phyloP scores from a whole-genome alignment of 2,329 filamentous ascomycete species.

The Colletotrichum sp. region DNA sequence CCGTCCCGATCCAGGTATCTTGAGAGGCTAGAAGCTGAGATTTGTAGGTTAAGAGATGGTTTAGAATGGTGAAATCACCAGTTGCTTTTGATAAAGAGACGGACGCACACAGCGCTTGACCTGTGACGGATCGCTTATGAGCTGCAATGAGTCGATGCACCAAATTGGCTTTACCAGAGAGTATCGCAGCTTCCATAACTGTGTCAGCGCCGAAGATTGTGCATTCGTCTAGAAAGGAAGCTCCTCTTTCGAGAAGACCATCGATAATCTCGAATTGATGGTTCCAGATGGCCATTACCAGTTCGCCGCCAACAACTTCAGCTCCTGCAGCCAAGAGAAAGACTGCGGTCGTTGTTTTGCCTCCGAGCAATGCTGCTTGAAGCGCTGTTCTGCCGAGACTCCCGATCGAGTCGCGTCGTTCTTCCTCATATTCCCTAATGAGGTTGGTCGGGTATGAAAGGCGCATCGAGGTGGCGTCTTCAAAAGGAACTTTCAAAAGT shows the following conservation, averaged over 20 bases:
- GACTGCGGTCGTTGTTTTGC: fast-evolving
- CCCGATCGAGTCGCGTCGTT: no score
- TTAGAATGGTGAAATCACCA: fast-evolving
- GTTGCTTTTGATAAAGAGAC: fast-evolving
- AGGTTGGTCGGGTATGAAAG: neutral
- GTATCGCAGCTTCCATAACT: neutral
- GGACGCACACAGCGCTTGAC: fast-evolving
- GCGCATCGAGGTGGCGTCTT: neutral
- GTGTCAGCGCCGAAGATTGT: neutral
- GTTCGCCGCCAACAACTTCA: neutral
- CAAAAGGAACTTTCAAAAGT: fast-evolving
- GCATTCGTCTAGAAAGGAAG: neutral
- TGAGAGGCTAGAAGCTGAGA: fast-evolving
- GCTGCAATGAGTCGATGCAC: neutral
- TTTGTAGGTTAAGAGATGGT: fast-evolving
- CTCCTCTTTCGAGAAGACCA: neutral
- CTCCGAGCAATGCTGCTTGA: neutral
- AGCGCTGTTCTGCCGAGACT: neutral
- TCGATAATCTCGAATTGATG: neutral
- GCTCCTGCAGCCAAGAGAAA: neutral
- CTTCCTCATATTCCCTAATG: no score
- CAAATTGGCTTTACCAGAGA: fast-evolving
- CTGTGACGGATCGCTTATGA: fast-evolving
- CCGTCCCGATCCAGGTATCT: neutral
- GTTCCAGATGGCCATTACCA: neutral